Conservation (phyloP, 2,329 filamentous ascomycete species). For the Fonsecaea pugnacius region DNA sequence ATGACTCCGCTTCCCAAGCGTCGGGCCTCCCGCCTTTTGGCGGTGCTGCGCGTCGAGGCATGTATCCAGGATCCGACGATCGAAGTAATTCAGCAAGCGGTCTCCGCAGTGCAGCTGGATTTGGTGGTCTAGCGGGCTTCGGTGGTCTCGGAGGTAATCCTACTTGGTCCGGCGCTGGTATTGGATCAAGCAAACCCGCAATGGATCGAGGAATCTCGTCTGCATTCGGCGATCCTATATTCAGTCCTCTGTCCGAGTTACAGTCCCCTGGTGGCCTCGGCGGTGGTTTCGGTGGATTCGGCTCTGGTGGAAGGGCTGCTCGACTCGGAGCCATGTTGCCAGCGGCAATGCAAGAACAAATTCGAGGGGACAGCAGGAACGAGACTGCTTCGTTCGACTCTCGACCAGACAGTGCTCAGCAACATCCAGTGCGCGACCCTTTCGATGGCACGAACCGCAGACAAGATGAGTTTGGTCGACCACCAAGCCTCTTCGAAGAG, state of each 20-base stretch:
- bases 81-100: constrained; percentile 89
- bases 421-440: constrained; percentile 33
- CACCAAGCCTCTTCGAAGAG: constrained; percentile 27
- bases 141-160: constrained; percentile 58
- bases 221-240: constrained; percentile 65
- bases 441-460: constrained; percentile 30
- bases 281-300: constrained; percentile 65
- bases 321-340: constrained; percentile 89
- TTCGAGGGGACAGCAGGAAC: constrained; percentile 61
- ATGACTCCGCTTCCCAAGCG: constrained; percentile 48
- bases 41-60: constrained; percentile 50
- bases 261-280: constrained; percentile 75
- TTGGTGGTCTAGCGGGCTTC: constrained; percentile 63
- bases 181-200: constrained; percentile 74
- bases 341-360: constrained; percentile 84
- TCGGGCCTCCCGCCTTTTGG: constrained; percentile 50
- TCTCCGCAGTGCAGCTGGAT: constrained; percentile 58
- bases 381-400: constrained; percentile 44
- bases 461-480: constrained; percentile 30
- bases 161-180: constrained; percentile 52
- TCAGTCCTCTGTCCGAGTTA: constrained; percentile 75
- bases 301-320: constrained; percentile 69
- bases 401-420: constrained; percentile 34
- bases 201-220: constrained; percentile 59
- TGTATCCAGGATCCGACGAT: constrained; percentile 71